Evolutionary conservation across 2,329 filamentous ascomycete species (phyloP).

Genomic region (Exutisphaerella laricina): DNA sequence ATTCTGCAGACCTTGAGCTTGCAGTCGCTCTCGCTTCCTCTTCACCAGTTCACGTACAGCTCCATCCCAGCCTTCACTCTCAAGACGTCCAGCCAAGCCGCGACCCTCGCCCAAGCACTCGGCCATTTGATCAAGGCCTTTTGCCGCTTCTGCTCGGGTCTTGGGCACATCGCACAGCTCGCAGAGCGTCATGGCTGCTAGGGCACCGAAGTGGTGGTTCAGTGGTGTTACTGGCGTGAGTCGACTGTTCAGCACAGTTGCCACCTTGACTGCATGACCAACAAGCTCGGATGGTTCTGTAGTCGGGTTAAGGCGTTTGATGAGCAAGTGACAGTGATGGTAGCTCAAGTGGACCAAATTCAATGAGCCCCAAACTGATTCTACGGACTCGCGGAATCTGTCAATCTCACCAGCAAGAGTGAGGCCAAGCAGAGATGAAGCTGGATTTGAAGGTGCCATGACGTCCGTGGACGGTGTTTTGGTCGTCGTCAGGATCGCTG

Average conservation of each 20-base stretch:
- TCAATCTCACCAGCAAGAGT: slow-evolving; percentile 57
- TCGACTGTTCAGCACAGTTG: slow-evolving; percentile 53
- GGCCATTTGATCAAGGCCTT: slow-evolving; percentile 52
- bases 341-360: slow-evolving; percentile 62
- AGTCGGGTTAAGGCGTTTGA: slow-evolving; percentile 55
- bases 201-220: slow-evolving; percentile 60
- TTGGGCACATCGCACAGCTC: slow-evolving; percentile 53
- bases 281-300: slow-evolving; percentile 54
- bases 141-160: slow-evolving; percentile 53
- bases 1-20: slow-evolving; percentile 48
- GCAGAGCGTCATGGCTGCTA: slow-evolving; percentile 56
- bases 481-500: slow-evolving; percentile 43
- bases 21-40: slow-evolving; percentile 37
- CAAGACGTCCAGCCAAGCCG: slow-evolving; percentile 36
- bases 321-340: slow-evolving; percentile 63
- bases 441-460: slow-evolving; percentile 39
- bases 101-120: slow-evolving; percentile 46
- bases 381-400: slow-evolving; percentile 60
- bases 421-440: slow-evolving; percentile 43
- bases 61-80: slow-evolving; percentile 54
- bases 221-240: slow-evolving; percentile 56
- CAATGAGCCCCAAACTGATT: slow-evolving; percentile 46
- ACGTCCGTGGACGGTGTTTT: slow-evolving; percentile 42
- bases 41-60: slow-evolving; percentile 50
- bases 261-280: slow-evolving; percentile 55